phyloP scores from a whole-genome alignment of 2,329 filamentous ascomycete genomes.

The Microsporum audouinii region DNA sequence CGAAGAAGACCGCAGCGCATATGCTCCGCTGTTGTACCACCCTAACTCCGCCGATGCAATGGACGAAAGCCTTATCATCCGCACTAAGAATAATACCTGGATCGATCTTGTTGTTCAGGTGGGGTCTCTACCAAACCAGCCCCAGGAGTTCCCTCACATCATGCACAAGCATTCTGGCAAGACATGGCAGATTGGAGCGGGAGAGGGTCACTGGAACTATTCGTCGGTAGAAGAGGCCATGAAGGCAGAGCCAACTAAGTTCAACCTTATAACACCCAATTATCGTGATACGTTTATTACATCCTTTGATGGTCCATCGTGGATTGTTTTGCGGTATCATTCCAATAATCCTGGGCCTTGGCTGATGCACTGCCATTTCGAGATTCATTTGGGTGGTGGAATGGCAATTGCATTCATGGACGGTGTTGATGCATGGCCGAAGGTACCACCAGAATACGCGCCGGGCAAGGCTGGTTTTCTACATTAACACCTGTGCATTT shows the following conservation, averaged over 20 bases:
- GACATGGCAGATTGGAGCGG: slow-evolving; percentile 34
- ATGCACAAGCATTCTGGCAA: slow-evolving; percentile 42
- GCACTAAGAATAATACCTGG: slow-evolving; percentile 30
- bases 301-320: slow-evolving; percentile 24
- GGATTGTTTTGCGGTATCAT: slow-evolving; percentile 38
- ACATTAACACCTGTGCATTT: background rate
- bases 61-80: slow-evolving; percentile 20
- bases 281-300: slow-evolving; percentile 32
- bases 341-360: slow-evolving; percentile 38
- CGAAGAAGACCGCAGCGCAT: background rate
- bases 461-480: background rate
- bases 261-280: slow-evolving; percentile 36
- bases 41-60: slow-evolving; percentile 19
- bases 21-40: slow-evolving; percentile 26
- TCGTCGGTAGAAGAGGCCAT: slow-evolving; percentile 32
- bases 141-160: slow-evolving; percentile 25
- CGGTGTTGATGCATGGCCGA: slow-evolving; percentile 38
- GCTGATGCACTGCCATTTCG: slow-evolving; percentile 42
- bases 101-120: slow-evolving; percentile 23
- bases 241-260: slow-evolving; percentile 29
- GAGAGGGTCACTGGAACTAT: slow-evolving; percentile 31
- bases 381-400: slow-evolving; percentile 37
- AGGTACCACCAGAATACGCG: slow-evolving; percentile 7
- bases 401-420: slow-evolving; percentile 41
- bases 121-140: background rate